These are phyloP conservation scores for Eragrostis nindensis DNA, from an alignment of 176 grass and related monocot species.

Conservation along the genomic window DNA sequence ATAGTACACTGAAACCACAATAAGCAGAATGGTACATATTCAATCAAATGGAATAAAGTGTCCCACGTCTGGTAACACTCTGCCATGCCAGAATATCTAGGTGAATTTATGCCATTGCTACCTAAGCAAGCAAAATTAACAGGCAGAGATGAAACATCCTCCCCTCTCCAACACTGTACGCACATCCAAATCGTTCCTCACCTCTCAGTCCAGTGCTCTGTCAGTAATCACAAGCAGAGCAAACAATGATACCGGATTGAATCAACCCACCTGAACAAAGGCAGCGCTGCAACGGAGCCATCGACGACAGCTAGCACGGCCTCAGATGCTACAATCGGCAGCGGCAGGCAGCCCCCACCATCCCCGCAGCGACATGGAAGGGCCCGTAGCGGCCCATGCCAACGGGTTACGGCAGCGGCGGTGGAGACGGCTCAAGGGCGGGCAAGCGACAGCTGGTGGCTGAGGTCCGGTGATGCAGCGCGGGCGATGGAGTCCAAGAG, in stretches of 20 bases:
- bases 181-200: neutral
- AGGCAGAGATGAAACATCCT: neutral
- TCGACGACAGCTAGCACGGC: conserved; percentile 64
- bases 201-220: neutral
- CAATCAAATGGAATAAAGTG: neutral
- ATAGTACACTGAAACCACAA: neutral
- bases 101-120: conserved; percentile 1
- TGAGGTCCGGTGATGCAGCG: too few species aligned
- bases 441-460: neutral
- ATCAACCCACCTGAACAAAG: conserved; percentile 83
- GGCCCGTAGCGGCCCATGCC: conserved; percentile 47
- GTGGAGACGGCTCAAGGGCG: conserved; percentile 23
- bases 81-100: neutral
- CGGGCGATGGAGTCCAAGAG: too few species aligned
- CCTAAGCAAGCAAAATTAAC: conserved; percentile 14
- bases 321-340: conserved; percentile 54
- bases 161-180: neutral
- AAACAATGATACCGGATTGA: conserved; percentile 31
- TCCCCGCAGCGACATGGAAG: conserved; percentile 41
- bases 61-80: neutral
- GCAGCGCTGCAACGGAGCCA: conserved; percentile 55
- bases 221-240: neutral
- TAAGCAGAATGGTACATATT: neutral
- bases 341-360: conserved; percentile 62
- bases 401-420: conserved; percentile 2